Evolutionary conservation across 2,329 filamentous ascomycete species (phyloP), one percentile per base, ranked within the genome.

Genomic region (Exophiala sp.): DNA sequence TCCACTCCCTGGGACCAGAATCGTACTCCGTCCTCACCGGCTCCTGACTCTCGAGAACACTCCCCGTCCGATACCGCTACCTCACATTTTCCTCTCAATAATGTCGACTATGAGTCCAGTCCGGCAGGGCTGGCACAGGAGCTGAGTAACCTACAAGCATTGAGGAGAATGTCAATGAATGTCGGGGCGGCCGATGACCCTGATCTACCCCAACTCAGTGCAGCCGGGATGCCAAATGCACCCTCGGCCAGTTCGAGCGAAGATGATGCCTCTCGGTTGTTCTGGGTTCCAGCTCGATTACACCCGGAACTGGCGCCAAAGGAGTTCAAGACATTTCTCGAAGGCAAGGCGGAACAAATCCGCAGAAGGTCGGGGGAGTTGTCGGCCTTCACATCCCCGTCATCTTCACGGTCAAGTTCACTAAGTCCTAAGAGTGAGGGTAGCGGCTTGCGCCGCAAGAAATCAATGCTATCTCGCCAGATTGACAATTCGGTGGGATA

Each of bases 321-420:
- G 64, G 93, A 96, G 61, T 98, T 97, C 75, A 96, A 95, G 68
- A 91, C 85, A 1, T 98, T 97, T 60, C 78, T 98, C 1, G 91
- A 98, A 63, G 94, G 90, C 56, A 83, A 90, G 63, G 88, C 96
- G 10, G 86, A 95, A 60, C 85, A 87, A 29, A 95, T 97, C 60
- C 84, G 88, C 66, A 78, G 90, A 58, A 81, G 87, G 61, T 95
- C 90, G 1, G 84, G 85, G 19, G 88, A 83, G 59, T 83, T 76
- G 56, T 75, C 75, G 30, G 70, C 89, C 40, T 80, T 81, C 23
- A 70, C 77, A 4, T 77, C 43, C 9, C 52, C 54, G 6, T 48
- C 50, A 10, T 54, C 58, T 3, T 58, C 56, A 13, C 48, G 56
- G 30, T 55, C 54, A 10, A 53, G 41, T 38, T 62, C 58, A 8